Conservation (phyloP, 2,329 filamentous ascomycete genomes). For the Aspergillus tamarii region DNA sequence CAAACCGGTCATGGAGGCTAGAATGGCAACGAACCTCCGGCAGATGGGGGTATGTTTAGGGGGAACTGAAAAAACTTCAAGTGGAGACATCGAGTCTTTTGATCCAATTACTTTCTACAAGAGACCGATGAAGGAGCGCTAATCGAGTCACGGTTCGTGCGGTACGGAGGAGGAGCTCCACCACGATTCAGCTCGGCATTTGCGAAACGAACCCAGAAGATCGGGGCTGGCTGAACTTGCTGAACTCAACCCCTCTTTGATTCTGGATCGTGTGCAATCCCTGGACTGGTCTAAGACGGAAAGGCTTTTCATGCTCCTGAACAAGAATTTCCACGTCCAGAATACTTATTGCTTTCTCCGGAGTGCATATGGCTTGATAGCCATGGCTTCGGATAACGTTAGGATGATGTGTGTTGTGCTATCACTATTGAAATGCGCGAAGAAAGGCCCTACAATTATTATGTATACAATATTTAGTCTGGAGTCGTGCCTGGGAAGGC, state of each 20-base stretch:
- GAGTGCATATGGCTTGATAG: neutral
- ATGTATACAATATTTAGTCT: neutral
- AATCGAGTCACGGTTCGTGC: neutral
- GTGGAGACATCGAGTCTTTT: neutral
- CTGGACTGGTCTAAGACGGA: neutral
- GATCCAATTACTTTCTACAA: neutral
- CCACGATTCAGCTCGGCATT: neutral
- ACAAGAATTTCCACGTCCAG: neutral
- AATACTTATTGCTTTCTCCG: neutral
- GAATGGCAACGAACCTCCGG: neutral
- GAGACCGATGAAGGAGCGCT: no score
- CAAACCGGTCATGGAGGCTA: no score
- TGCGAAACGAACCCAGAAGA: neutral
- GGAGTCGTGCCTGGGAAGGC: neutral
- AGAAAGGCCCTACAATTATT: neutral
- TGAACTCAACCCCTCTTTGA: no score
- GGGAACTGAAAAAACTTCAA: neutral
- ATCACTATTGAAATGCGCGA: neutral
- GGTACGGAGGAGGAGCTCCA: neutral
- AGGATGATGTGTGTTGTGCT: neutral
- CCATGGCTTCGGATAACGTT: neutral
- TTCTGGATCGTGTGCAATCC: neutral
- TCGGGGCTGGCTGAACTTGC: neutral
- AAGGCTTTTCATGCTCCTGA: neutral
- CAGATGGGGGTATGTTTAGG: neutral